Evolutionary conservation across 2,329 filamentous ascomycete genomes (phyloP), one percentile per base, ranked within the genome.

Genomic region (Stemphylium lycopersici): DNA sequence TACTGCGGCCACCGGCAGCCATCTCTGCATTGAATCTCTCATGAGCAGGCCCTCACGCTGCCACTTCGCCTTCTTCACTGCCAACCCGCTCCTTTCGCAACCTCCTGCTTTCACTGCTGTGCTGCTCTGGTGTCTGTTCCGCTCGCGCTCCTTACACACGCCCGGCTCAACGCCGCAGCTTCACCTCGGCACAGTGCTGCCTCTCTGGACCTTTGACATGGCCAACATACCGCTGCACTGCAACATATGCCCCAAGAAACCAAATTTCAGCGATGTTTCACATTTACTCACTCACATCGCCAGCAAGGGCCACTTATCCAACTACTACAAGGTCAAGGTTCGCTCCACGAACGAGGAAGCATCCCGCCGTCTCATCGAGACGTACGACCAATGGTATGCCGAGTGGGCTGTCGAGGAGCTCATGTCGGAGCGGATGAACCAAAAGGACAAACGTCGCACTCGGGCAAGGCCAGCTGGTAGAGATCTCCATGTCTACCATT

Each of bases 271-370:
- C 51, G 93, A 98, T 75, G 82, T 92, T 39, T 96, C 93, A 31
- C 93, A 97, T 75, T 81, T 97, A 33, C 84, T 98, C 70, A 98
- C 93, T 11, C 93, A 98, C 71, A 86, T 97, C 58, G 87, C 90
- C 55, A 97, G 93, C 61, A 97, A 97, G 73, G 89, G 90, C n/a
- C 93, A 98, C 73, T 80, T 97, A 31, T 87, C 91, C 55, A 85
- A 91, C 71, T 87, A 90, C 67, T 96, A 93, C 78, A 91, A 91
- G 68, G 83, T 91, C 47, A 88, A 91, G 66, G 85, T 96, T 62
- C 85, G 84, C 52, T 85, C 88, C 50, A 83, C 86, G 48, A 81
- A 84, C 40, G 89, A 96, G 56, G 75, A 81, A n/a, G 78, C 78
- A n/a, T 86, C 89, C n/a, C 81, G 83, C 20, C 73, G 82, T 10